Percentiles rank a stretch among this genome's conserved stretches.
Conservation (phyloP, 108 stramenopile genomes). For the Cyclotella atomus region DNA sequence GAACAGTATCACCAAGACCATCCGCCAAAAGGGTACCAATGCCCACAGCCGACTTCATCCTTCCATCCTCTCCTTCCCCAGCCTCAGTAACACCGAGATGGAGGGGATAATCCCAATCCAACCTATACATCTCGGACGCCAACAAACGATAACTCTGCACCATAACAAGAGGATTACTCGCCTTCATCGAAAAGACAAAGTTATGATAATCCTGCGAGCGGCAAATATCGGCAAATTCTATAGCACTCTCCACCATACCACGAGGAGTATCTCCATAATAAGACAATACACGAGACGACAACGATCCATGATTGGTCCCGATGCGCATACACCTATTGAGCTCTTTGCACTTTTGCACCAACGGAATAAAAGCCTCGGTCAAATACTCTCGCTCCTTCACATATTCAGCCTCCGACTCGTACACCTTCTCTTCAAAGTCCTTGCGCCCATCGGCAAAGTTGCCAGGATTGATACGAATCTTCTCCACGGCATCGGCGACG, state of each 20-base stretch:
- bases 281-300: conserved; percentile 88
- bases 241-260: conserved; percentile 97
- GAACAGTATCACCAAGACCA: conserved; percentile 96
- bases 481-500: conserved; percentile 95
- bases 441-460: conserved; percentile 97
- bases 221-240: conserved; percentile 98
- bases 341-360: conserved; percentile 93
- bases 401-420: conserved; percentile 91
- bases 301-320: conserved; percentile 96
- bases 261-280: conserved; percentile 97
- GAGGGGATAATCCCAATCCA: conserved; percentile 97
- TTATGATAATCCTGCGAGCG: conserved; percentile 95
- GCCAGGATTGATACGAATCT: conserved; percentile 97
- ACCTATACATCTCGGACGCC: conserved; percentile 90
- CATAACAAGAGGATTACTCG: conserved; percentile 98
- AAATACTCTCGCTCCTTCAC: conserved; percentile 78
- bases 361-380: conserved; percentile 85
- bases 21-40: conserved; percentile 95
- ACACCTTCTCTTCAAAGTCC: conserved; percentile 92
- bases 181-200: conserved; percentile 99
- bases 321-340: conserved; percentile 94
- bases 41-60: conserved; percentile 97
- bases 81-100: conserved; percentile 98
- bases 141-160: conserved; percentile 94
- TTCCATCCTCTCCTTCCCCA: conserved; percentile 98